Conservation (phyloP, 2,329 filamentous ascomycete genomes). For the Penicillium sp. region DNA sequence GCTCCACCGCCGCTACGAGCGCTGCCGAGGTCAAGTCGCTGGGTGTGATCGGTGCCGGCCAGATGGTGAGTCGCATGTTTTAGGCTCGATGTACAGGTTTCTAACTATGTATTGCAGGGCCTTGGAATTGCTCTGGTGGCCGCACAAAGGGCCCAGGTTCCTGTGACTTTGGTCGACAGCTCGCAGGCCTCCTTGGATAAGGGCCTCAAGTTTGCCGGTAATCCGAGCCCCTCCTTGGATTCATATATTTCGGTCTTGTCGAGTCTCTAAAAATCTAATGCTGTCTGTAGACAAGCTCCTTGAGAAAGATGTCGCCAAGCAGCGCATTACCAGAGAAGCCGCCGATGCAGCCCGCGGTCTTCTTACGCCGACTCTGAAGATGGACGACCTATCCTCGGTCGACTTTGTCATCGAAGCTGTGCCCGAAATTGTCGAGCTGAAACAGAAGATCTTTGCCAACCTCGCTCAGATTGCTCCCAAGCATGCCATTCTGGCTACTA, state of each 20-base stretch:
- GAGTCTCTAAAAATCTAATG: neutral
- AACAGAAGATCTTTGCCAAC: conserved; percentile 78
- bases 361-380: conserved; percentile 63
- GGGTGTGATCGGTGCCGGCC: conserved; percentile 88
- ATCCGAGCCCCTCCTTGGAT: conserved; percentile 14
- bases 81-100: conserved; percentile 11
- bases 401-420: conserved; percentile 99
- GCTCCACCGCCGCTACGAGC: conserved; percentile 58
- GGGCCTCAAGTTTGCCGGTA: conserved; percentile 82
- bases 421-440: conserved; percentile 82
- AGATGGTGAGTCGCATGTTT: conserved; percentile 65
- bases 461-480: conserved; percentile 75
- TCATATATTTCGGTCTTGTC: neutral
- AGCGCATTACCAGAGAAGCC: conserved; percentile 74
- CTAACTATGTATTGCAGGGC: conserved; percentile 58
- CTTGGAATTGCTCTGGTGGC: conserved; percentile 94
- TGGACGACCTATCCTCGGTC: conserved; percentile 72
- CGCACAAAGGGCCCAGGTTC: conserved; percentile 73
- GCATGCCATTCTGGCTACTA: conserved; percentile 89
- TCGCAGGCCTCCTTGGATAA: conserved; percentile 82
- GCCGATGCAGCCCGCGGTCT: conserved; percentile 67
- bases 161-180: conserved; percentile 79
- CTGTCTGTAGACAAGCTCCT: conserved; percentile 72
- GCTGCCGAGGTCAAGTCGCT: conserved; percentile 74
- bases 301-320: conserved; percentile 84